Conservation (phyloP, 495 filamentous ascomycete genomes). For the Xeromyces bisporus region DNA sequence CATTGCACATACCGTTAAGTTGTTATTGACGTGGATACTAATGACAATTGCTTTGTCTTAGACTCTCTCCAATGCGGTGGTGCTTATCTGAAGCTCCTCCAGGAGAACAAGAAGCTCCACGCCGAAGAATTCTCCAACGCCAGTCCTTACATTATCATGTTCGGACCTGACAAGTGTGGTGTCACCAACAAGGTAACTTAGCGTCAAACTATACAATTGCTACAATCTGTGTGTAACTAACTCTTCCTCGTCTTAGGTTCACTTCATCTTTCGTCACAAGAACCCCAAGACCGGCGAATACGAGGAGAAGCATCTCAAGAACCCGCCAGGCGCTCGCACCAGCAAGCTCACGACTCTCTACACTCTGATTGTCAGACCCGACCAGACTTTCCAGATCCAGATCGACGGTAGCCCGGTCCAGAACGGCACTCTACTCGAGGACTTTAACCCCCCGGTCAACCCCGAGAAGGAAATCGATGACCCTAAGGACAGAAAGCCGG, state of each 20-base stretch:
- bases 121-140: constrained; percentile 95
- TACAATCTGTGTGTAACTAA: not conserved
- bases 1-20: not conserved
- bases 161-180: constrained; percentile 98
- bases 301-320: constrained; percentile 96
- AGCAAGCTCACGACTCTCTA: constrained; percentile 85
- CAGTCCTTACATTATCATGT: constrained; percentile 98
- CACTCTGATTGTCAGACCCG: constrained; percentile 85
- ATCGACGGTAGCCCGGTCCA: constrained; percentile 75
- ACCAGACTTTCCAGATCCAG: constrained; percentile 86
- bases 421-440: constrained; percentile 82
- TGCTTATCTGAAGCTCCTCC: constrained; percentile 97
- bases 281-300: constrained; percentile 99
- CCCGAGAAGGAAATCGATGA: constrained; percentile 94
- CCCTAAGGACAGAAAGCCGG: constrained; percentile 85
- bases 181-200: constrained; percentile 88
- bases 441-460: constrained; percentile 88
- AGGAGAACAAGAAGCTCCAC: constrained; percentile 94
- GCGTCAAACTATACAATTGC: not conserved
- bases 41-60: constrained; percentile 19
- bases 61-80: constrained; percentile 96
- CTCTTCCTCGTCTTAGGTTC: constrained; percentile 43
- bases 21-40: too few species aligned
- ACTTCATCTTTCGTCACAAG: constrained; percentile 99
- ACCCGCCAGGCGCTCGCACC: constrained; percentile 69